Base-by-base conservation (phyloP, 352 stramenopile genomes). In the Phytophthora boehmeriae region DNA sequence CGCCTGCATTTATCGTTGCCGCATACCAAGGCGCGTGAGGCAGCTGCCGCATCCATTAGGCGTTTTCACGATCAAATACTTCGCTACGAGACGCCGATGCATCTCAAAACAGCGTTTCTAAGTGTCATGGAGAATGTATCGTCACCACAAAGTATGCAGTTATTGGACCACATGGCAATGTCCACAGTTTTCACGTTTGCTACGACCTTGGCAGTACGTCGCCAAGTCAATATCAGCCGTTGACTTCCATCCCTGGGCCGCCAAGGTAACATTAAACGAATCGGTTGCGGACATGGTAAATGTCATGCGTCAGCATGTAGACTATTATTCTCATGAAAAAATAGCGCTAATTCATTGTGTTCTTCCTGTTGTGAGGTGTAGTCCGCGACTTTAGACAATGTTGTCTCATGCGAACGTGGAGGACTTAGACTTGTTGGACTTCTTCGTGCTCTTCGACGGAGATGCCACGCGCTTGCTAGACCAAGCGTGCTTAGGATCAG, bases 401-500 rank as follows among this genome's bases (percentile, higher is more conserved):
- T 30, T 6, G 25, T 6, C 25, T 30, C 6, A 30, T 30, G 25
- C 25, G 6, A 30, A 30, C 25, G 25, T 30, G 25, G 25, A 30
- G 25, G 8, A 22, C 43, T 47, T 68, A 68, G 47, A 68, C 6
- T 30, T 30, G 3, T 30, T 30, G 25, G 25, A 8, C 25, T 30
- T 30, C 25, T 30, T 30, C 25, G 25, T 30, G 25, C 6, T 30
- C 25, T 30, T 30, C 8, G n/a, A 65, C 13, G 65, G 62, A 36
- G 68, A 55, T 20, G 78, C 59, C 45, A 59, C 42, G 43, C 78
- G 78, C 43, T 73, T 67, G 9, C 72, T 72, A 6, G 78, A 52
- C 78, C 78, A 87, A 2, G 78, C 78, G 51, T 81, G 77, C 74
- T 85, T 84, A 23, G 70, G 66, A 59, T 87, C 69, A 19, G 57